These are phyloP conservation scores for Paspalum notatum DNA, from an alignment of 176 grass and related monocot species.

Conservation along the genomic window DNA sequence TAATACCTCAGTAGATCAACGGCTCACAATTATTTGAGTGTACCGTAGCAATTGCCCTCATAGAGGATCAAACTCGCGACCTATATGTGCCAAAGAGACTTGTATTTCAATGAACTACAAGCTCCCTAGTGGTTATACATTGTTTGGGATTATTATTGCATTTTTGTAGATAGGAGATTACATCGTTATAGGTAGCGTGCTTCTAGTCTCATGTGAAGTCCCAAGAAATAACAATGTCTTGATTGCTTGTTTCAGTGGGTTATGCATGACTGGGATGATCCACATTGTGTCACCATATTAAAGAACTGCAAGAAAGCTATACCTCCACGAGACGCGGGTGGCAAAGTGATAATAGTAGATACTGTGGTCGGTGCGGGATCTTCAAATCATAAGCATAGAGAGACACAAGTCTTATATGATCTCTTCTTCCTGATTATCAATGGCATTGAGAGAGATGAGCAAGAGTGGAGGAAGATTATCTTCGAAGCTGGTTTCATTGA, in stretches of 20 bases:
- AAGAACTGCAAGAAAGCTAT: conserved; percentile 20
- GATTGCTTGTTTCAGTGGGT: conserved; percentile 7
- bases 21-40: too few relatives aligned
- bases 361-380: not conserved
- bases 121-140: too few relatives aligned
- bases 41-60: too few relatives aligned
- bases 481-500: conserved; percentile 4
- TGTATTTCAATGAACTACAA: too few relatives aligned
- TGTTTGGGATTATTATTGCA: too few relatives aligned
- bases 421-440: not conserved
- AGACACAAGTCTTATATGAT: conserved; percentile 6
- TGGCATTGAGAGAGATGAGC: not conserved
- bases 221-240: not conserved
- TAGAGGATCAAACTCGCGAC: too few relatives aligned
- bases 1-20: too few relatives aligned
- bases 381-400: not conserved
- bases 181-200: too few relatives aligned
- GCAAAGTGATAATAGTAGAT: conserved; percentile 14
- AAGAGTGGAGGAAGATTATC: not conserved
- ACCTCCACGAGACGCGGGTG: conserved; percentile 6
- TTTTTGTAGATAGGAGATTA: too few relatives aligned
- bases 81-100: too few relatives aligned
- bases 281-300: not conserved
- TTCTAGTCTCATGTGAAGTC: too few relatives aligned
- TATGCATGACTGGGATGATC: not conserved